phyloP scores from a whole-genome alignment of 2,329 filamentous ascomycete genomes.

The Trichothecium roseum region DNA sequence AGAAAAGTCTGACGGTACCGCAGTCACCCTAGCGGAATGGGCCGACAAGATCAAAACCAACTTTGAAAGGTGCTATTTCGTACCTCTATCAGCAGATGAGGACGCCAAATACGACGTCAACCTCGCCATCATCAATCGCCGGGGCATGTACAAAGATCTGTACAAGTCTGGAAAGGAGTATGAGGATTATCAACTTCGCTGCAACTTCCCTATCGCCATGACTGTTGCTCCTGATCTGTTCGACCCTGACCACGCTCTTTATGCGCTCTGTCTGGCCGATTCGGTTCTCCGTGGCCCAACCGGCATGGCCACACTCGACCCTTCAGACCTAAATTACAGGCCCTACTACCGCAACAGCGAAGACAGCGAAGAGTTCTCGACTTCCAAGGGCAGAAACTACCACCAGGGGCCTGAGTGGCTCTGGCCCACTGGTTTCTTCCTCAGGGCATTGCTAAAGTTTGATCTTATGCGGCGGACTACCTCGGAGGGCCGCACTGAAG shows the following conservation, averaged over 20 bases:
- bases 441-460: constrained; percentile 84
- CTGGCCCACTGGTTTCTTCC: constrained; percentile 94
- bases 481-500: constrained; percentile 63
- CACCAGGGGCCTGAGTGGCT: constrained; percentile 98
- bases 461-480: constrained; percentile 59
- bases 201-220: constrained; percentile 96
- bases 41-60: constrained; percentile 67
- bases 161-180: constrained; percentile 92
- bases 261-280: constrained; percentile 73
- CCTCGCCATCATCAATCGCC: constrained; percentile 67
- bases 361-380: constrained; percentile 83
- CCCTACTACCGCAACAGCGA: constrained; percentile 94
- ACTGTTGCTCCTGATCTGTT: constrained; percentile 85
- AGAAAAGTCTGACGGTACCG: constrained; percentile 46
- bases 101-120: constrained; percentile 76
- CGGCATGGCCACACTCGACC: constrained; percentile 94
- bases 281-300: constrained; percentile 71
- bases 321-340: constrained; percentile 82
- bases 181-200: constrained; percentile 91
- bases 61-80: constrained; percentile 88
- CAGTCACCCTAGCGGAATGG: constrained; percentile 69
- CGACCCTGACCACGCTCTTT: constrained; percentile 63
- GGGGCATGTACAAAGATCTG: constrained; percentile 96
- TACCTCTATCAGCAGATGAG: constrained; percentile 60
- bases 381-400: constrained; percentile 91